These are phyloP conservation scores for Komagataella pastoris DNA, from an alignment of 805 yeast species.

Conservation along the genomic window DNA sequence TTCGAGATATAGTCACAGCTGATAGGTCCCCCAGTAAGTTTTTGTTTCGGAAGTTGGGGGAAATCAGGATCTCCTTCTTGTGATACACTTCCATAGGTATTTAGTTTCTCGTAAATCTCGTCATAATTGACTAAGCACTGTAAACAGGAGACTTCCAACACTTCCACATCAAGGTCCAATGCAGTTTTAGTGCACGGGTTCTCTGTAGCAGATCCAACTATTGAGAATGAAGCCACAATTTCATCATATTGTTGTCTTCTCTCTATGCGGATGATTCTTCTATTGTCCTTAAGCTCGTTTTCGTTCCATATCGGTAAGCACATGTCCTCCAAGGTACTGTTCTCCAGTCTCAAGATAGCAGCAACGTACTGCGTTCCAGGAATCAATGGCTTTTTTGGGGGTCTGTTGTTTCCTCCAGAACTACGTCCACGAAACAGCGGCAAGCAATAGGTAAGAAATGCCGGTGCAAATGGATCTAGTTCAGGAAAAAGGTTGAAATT, in stretches of 20 bases:
- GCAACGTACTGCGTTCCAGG: conserved; percentile 21
- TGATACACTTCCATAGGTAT: conserved; percentile 4
- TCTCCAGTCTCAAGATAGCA: conserved; percentile 29
- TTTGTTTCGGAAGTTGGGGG: too few relatives aligned
- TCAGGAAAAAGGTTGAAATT: too few relatives aligned
- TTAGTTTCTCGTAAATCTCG: conserved; percentile 1
- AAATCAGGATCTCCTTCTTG: too few relatives aligned
- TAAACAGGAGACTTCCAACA: conserved; percentile 43
- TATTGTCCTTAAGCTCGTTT: conserved; percentile 30
- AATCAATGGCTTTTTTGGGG: conserved; percentile 20
- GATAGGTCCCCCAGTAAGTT: too few relatives aligned
- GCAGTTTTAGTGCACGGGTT: conserved; percentile 26
- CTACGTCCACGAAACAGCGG: conserved; percentile 29
- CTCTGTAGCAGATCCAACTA: conserved; percentile 37
- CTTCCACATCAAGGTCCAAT: conserved; percentile 22
- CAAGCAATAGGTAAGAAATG: too few relatives aligned
- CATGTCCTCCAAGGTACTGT: conserved; percentile 31
- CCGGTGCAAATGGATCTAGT: too few relatives aligned
- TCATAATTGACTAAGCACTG: conserved; percentile 19
- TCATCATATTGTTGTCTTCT: conserved; percentile 34
- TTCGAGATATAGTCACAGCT: too few relatives aligned
- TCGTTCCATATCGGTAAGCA: conserved; percentile 38
- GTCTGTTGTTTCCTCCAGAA: conserved; percentile 46
- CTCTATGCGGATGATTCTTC: conserved; percentile 47
- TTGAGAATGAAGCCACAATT: conserved; percentile 33